Conservation (phyloP, 1,284 basidiomycete species). For the Apiotrichum laibachii region DNA sequence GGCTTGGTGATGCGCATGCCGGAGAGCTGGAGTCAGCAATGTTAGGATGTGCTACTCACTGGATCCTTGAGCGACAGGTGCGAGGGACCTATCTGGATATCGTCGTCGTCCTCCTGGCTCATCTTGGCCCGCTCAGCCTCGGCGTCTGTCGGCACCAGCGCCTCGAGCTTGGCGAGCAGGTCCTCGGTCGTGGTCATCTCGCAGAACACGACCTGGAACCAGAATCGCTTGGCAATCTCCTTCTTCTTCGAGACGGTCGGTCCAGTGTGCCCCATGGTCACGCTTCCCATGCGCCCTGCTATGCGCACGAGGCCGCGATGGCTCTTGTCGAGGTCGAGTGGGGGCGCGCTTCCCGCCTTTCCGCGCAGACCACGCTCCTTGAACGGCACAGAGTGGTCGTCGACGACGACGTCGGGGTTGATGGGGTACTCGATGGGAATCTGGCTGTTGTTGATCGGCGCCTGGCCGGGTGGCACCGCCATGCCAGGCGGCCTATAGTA, state of each 20-base stretch:
- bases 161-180: constrained; percentile 54
- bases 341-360: constrained; percentile 92
- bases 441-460: constrained; percentile 28
- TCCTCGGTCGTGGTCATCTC: constrained; percentile 68
- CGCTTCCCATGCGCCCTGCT: constrained; percentile 59
- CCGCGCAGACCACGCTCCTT: constrained; percentile 91
- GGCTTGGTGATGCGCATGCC: constrained; percentile 83
- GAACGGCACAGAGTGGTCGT: constrained; percentile 65
- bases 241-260: constrained; percentile 47
- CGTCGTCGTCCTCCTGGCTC: constrained; percentile 65
- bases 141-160: constrained; percentile 27
- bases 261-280: constrained; percentile 88
- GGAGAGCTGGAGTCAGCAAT: constrained; percentile 62
- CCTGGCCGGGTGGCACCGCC: constrained; percentile 44
- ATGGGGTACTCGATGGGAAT: constrained; percentile 83
- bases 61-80: constrained; percentile 89
- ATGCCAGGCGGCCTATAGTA: constrained; percentile 60
- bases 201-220: constrained; percentile 75
- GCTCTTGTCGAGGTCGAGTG: constrained; percentile 72
- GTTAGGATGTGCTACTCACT: constrained; percentile 57
- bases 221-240: constrained; percentile 65
- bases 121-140: constrained; percentile 42
- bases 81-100: constrained; percentile 79
- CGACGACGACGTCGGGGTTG: constrained; percentile 85
- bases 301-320: constrained; percentile 54